Percentiles rank a stretch among this genome's conserved stretches.
These are phyloP conservation scores for Aspergillus jensenii DNA, from an alignment of 2,329 filamentous ascomycete species.

Conservation along the genomic window DNA sequence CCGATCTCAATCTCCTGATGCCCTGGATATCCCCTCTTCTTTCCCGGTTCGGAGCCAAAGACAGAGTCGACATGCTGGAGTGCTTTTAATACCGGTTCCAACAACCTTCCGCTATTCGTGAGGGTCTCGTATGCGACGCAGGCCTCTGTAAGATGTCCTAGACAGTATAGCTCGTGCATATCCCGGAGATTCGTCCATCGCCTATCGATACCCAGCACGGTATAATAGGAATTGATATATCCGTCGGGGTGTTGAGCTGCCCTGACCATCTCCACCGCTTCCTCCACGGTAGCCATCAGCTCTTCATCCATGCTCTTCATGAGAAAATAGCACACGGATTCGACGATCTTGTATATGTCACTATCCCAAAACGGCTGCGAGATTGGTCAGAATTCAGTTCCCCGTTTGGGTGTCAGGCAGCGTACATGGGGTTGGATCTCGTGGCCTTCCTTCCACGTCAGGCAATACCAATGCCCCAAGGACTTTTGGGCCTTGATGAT, in stretches of 20 bases:
- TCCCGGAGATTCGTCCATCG: conserved; percentile 61
- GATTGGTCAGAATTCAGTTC: neutral
- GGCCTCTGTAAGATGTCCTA: conserved; percentile 61
- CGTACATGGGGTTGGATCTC: conserved; percentile 39
- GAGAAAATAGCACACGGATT: conserved; percentile 59
- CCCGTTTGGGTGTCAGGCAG: no score
- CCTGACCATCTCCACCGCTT: conserved; percentile 60
- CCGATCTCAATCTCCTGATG: conserved; percentile 58
- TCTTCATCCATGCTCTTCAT: conserved; percentile 45
- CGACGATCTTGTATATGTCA: conserved; percentile 62
- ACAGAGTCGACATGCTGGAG: conserved; percentile 52
- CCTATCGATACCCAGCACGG: conserved; percentile 56
- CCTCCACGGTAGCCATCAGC: conserved; percentile 52
- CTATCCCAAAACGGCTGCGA: conserved; percentile 57
- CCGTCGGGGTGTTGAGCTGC: conserved; percentile 60
- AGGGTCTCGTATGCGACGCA: conserved; percentile 57
- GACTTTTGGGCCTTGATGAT: conserved; percentile 22
- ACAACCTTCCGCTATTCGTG: conserved; percentile 53
- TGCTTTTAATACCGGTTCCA: conserved; percentile 56
- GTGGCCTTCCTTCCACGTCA: conserved; percentile 34
- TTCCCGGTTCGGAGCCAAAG: conserved; percentile 52
- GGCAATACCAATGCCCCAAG: conserved; percentile 19
- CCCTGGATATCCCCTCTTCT: conserved; percentile 61
- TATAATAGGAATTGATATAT: conserved; percentile 65
- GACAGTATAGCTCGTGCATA: conserved; percentile 59